Evolutionary conservation across 495 filamentous ascomycete genomes (phyloP), one percentile per base, ranked within the genome.

Genomic region (Neurospora sp.): DNA sequence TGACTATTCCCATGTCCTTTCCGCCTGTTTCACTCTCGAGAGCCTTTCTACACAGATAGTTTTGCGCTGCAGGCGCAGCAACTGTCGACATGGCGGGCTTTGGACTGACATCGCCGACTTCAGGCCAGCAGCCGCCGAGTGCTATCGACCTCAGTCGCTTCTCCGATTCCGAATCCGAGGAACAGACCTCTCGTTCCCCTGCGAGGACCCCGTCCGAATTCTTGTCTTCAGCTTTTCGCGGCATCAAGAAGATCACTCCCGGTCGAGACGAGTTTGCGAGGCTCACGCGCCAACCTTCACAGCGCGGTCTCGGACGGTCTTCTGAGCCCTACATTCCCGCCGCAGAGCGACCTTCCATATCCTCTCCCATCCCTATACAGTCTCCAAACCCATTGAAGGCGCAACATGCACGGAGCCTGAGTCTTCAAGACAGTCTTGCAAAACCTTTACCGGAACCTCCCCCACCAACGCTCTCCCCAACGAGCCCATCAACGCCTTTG

Each of bases 401-500:
- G 27, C 81, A 84, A 72, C 85, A 87, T 88, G 85, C 77, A 48
- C 79, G 84, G 39, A 85, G 82, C 73, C 69, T 84, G 77, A 88
- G 85, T 72, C 78, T 85, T 31, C 83, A 86, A 68, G 79, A 85
- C 70, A 86, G 83, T 77, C 83, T 84, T 70, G 82, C 83, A 69
- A 88, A 88, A 76, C 85, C 86, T 41, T 76, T 87, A 53, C 86
- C 85, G 68, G 84, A 86, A 72, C 82, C 83, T 22, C 84, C 85
- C 20, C 82, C 83, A 69, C 78, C 81, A 18, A 76, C 79, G 71
- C 77, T 82, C 14, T 84, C 83, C 2, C 82, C 81, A 2, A 71
- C 76, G 31, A 79, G 80, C 69, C 83, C 82, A 10, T 69, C 78
- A 69, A 79, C 81, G 4, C 81, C 82, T 9, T 61, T 78, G 37